Conservation (phyloP, 1,139 yeast species). For the Geotrichum siamense region DNA sequence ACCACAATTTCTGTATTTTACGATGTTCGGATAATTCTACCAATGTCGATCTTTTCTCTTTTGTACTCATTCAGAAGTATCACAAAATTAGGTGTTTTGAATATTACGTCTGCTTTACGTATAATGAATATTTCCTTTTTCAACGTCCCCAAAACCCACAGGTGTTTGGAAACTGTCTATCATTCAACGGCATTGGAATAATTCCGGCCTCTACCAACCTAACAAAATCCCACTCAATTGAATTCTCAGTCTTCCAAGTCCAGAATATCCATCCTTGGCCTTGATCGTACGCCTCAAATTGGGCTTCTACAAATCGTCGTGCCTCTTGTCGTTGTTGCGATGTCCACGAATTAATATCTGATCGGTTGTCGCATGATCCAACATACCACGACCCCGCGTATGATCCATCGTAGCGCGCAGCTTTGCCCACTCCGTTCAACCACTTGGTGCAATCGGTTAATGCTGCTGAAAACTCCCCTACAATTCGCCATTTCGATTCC, state of each 20-base stretch:
- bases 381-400: conserved; percentile 43
- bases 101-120: too few relatives aligned
- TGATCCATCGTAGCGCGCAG: conserved; percentile 78
- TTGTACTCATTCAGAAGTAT: too few relatives aligned
- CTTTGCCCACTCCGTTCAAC: conserved; percentile 87
- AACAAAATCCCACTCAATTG: conserved; percentile 82
- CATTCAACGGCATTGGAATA: conserved; percentile 72
- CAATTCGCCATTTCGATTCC: conserved; percentile 67
- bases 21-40: too few relatives aligned
- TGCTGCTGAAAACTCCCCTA: conserved; percentile 94
- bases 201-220: conserved; percentile 50
- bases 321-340: conserved; percentile 48
- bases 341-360: conserved; percentile 56
- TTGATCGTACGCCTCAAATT: conserved; percentile 72
- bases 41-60: too few relatives aligned
- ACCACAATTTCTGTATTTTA: too few relatives aligned
- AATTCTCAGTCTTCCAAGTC: conserved; percentile 84
- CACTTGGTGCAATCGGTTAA: conserved; percentile 87
- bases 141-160: conserved; percentile 39
- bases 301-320: conserved; percentile 77
- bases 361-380: conserved; percentile 59
- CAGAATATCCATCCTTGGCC: conserved; percentile 87
- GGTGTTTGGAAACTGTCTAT: conserved; percentile 62
- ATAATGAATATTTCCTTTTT: too few relatives aligned
- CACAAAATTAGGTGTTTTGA: too few relatives aligned